Evolutionary conservation across 2,329 filamentous ascomycete species (phyloP).

Genomic region (Didymella exigua): DNA sequence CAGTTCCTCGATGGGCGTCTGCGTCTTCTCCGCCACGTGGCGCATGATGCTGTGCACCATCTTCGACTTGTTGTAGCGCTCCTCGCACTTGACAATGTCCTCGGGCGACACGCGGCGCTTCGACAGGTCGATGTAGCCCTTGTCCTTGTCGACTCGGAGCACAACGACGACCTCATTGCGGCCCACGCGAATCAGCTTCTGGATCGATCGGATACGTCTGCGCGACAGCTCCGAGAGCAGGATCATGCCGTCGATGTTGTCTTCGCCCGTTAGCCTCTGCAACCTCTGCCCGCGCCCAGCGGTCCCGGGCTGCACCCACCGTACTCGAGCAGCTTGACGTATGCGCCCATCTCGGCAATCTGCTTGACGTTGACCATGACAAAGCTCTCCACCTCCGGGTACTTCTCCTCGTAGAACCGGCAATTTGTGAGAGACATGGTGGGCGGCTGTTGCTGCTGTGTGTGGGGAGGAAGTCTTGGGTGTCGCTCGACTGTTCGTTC

Average conservation of each 20-base stretch:
- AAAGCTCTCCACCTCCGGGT: conserved; percentile 97
- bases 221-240: conserved; percentile 95
- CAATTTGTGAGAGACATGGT: conserved; percentile 95
- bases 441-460: conserved; percentile 35
- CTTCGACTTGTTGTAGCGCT: conserved; percentile 99
- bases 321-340: conserved; percentile 99
- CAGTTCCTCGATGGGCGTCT: conserved; percentile 88
- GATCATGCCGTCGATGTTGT: conserved; percentile 99
- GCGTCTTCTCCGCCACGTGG: conserved; percentile 96
- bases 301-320: conserved; percentile 27
- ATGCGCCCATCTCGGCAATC: conserved; percentile 99
- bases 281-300: background rate
- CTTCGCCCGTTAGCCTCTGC: conserved; percentile 46
- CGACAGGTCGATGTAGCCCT: conserved; percentile 98
- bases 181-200: conserved; percentile 97
- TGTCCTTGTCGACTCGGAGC: conserved; percentile 98
- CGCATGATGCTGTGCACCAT: conserved; percentile 99
- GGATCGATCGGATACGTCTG: conserved; percentile 97
- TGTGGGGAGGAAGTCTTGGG: conserved; percentile 9
- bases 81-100: conserved; percentile 97
- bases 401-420: conserved; percentile 98
- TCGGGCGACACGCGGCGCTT: conserved; percentile 98
- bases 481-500: conserved; percentile 18
- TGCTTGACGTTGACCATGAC: conserved; percentile 99
- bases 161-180: conserved; percentile 99